Percentiles rank a stretch among this genome's conserved stretches.
phyloP scores from a whole-genome alignment of 768 basidiomycete genomes.

The Rhodosporidiobolus sp. region DNA sequence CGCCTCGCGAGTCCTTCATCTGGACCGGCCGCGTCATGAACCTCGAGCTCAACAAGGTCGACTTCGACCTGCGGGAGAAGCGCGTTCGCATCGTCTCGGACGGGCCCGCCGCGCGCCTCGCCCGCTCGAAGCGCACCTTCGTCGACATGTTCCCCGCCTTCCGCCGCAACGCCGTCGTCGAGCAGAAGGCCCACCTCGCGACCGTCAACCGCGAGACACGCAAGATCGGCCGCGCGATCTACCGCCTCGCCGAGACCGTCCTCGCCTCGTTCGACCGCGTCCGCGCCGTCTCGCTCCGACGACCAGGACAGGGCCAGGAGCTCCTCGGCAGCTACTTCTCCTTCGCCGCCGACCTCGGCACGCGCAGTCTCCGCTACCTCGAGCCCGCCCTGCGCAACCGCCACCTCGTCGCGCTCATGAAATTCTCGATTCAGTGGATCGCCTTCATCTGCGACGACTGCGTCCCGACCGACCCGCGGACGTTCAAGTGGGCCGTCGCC shows the following conservation, averaged over 20 bases:
- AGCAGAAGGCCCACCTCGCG: slow-evolving; percentile 87
- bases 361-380: slow-evolving; percentile 83
- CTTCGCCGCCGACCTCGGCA: slow-evolving; percentile 94
- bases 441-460: slow-evolving; percentile 98
- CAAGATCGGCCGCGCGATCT: slow-evolving; percentile 85
- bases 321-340: slow-evolving; percentile 88
- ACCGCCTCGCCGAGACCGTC: slow-evolving; percentile 85
- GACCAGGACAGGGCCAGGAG: slow-evolving; percentile 68
- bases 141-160: slow-evolving; percentile 48
- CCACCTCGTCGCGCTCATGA: slow-evolving; percentile 79
- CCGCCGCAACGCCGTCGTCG: slow-evolving; percentile 58
- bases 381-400: slow-evolving; percentile 64
- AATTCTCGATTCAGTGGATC: slow-evolving; percentile 93
- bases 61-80: slow-evolving; percentile 78
- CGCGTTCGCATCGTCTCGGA: slow-evolving; percentile 90
- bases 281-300: slow-evolving; percentile 58
- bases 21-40: slow-evolving; percentile 89
- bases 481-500: slow-evolving; percentile 96
- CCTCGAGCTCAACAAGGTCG: slow-evolving; percentile 67
- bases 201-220: slow-evolving; percentile 81
- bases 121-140: slow-evolving; percentile 63
- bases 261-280: slow-evolving; percentile 88
- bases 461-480: slow-evolving; percentile 88
- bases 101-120: slow-evolving; percentile 73
- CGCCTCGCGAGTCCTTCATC: slow-evolving; percentile 77